Conservation (phyloP, 148 eudicot species). For the Camellia lanceoleosa region DNA sequence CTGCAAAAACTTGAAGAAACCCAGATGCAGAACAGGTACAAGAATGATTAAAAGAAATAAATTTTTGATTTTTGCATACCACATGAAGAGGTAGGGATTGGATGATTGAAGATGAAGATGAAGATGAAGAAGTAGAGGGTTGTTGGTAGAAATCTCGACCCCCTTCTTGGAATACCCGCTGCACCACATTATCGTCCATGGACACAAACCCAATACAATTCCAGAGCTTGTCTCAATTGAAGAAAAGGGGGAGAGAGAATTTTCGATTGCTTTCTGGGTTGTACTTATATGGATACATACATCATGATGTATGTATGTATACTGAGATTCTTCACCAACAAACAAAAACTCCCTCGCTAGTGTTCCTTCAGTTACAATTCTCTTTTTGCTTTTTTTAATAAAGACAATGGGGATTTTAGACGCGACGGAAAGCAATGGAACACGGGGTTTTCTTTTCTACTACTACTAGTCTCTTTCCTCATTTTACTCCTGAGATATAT, state of each 20-base stretch:
- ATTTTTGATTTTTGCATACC: constrained; percentile 33
- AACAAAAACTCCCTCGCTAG: background rate
- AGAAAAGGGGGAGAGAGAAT: background rate
- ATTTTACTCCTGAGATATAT: too few species aligned
- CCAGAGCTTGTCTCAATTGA: background rate
- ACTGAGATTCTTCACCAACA: background rate
- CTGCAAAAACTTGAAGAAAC: background rate
- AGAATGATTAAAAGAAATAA: too few species aligned
- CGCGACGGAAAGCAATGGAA: too few species aligned
- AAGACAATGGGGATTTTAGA: background rate
- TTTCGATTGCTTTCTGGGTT: constrained; percentile 25
- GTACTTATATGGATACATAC: background rate
- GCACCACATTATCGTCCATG: constrained; percentile 89
- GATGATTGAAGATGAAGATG: constrained; percentile 76
- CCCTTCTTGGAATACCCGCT: constrained; percentile 86
- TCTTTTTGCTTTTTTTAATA: background rate
- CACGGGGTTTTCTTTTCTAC: too few species aligned
- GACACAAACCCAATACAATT: background rate
- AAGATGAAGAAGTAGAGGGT: constrained; percentile 76
- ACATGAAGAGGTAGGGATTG: constrained; percentile 98
- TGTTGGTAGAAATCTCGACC: constrained; percentile 79
- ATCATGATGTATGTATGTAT: background rate
- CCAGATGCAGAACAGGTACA: constrained; percentile 3
- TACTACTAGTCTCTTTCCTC: too few species aligned
- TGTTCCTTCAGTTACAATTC: background rate